Conservation (phyloP, 1,284 basidiomycete genomes). For the Mycena citricolor region DNA sequence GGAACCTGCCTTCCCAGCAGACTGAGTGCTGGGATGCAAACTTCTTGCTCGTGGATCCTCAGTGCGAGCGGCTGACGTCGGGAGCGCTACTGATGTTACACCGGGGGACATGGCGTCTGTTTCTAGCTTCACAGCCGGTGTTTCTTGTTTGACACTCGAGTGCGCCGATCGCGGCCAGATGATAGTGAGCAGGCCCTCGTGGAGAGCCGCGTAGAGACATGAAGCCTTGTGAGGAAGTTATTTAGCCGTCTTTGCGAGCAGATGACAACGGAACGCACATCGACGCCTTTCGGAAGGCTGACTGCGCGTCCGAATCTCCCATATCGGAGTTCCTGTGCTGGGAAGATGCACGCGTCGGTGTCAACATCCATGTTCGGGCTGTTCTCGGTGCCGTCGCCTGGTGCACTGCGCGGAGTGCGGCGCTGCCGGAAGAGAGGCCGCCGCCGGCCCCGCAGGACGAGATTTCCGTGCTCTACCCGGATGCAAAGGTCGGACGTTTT, state of each 20-base stretch:
- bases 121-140: neutral
- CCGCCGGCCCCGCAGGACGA: conserved; percentile 50
- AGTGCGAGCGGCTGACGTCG: too few species aligned
- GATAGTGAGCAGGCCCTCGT: conserved; percentile 49
- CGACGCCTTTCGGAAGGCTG: conserved; percentile 44
- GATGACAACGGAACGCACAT: conserved; percentile 36
- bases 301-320: conserved; percentile 50
- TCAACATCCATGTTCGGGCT: conserved; percentile 27
- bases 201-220: conserved; percentile 40
- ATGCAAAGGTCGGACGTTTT: conserved; percentile 48
- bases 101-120: too few species aligned
- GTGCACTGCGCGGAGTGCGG: conserved; percentile 19
- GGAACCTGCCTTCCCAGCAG: too few species aligned
- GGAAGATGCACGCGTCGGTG: conserved; percentile 14
- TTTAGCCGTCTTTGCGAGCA: neutral
- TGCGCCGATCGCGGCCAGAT: conserved; percentile 46
- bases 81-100: too few species aligned
- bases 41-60: too few species aligned
- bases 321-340: conserved; percentile 50
- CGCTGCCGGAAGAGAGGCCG: conserved; percentile 24
- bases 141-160: too few species aligned
- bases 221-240: conserved; percentile 30
- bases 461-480: conserved; percentile 39
- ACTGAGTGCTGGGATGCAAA: too few species aligned
- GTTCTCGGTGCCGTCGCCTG: conserved; percentile 10